Base-by-base conservation (phyloP, 768 basidiomycete genomes). In the Leccinum fibrillosum region DNA sequence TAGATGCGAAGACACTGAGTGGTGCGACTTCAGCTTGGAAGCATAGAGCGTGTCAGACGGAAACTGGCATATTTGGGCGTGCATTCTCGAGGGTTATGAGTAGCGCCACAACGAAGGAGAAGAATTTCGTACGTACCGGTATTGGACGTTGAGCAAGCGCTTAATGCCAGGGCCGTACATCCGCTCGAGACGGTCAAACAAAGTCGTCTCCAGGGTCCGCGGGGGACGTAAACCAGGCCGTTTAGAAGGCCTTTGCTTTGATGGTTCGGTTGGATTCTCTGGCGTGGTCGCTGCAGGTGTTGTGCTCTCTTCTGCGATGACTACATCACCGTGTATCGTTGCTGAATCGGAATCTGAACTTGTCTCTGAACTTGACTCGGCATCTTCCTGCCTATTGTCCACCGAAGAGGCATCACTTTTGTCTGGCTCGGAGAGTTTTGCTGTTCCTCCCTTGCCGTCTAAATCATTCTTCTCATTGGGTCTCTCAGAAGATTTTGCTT, bases 111-210 rank as follows among this genome's bases (percentile, higher is more conserved):
- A 28, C 5, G 7, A n/a, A 37, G 11, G 25, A 17, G 3, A 49
- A 48, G 35, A 0, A n/a, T 26, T 56, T 51, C 19, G 37, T 2
- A 67, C 81, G 23, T 42, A 88, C 89, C 89, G 83, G 71, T 99
- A 99, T 73, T 98, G 97, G 3, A 94, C 79, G 21, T 86, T 83
- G 37, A 99, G 82, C 86, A 98, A 86, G 17, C 88, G 80, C 68
- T 97, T 96, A 71, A 97, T 86, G 4, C 78, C 74, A 0, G 81
- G 73, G 0, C 95, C 94, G 62, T 94, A 95, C 83, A 97, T 90
- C 47, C 78, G 80, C 71, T 98, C 92, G 10, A 99, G 78, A 21
- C 97, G 84, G 62, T 95, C 93, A 63, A 99, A 99, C 30, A 99
- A 77, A 0, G 97, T 98, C 1, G 83, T 87, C 66, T 94, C 92